phyloP scores from a whole-genome alignment of 2,329 filamentous ascomycete genomes.

The Aspergillus calidoustus region DNA sequence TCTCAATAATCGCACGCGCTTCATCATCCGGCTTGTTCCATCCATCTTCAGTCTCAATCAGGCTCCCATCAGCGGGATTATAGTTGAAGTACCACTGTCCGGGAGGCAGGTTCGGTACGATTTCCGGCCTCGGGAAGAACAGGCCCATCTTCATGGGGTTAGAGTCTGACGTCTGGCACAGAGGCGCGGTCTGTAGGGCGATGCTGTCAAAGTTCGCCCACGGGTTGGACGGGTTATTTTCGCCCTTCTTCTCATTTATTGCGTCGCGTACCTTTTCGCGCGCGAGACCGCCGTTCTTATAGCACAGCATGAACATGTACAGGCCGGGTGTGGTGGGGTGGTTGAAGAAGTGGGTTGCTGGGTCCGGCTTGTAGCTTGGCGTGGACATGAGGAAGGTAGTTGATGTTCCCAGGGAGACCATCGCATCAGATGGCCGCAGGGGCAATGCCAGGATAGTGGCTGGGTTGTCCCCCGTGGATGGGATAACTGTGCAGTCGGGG shows the following conservation, averaged over 20 bases:
- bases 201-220: conserved; percentile 83
- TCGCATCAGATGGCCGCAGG: conserved; percentile 84
- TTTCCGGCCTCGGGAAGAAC: conserved; percentile 95
- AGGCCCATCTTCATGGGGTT: conserved; percentile 81
- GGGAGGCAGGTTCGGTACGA: conserved; percentile 85
- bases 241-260: conserved; percentile 61
- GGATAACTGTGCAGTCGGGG: conserved; percentile 73
- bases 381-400: conserved; percentile 99
- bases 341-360: conserved; percentile 96
- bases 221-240: conserved; percentile 53
- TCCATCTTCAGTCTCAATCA: conserved; percentile 57
- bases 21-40: conserved; percentile 70
- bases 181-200: conserved; percentile 69
- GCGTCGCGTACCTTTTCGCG: conserved; percentile 86
- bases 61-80: conserved; percentile 50
- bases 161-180: conserved; percentile 62
- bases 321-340: conserved; percentile 87
- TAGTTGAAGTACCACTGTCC: conserved; percentile 86
- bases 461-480: conserved; percentile 95
- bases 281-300: conserved; percentile 95
- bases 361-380: conserved; percentile 84
- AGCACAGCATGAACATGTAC: conserved; percentile 99
- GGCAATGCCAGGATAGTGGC: conserved; percentile 92
- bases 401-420: conserved; percentile 91
- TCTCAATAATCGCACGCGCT: conserved; percentile 86